phyloP scores from a whole-genome alignment of 1,284 basidiomycete genomes.

The Chalciporus piperatoides region DNA sequence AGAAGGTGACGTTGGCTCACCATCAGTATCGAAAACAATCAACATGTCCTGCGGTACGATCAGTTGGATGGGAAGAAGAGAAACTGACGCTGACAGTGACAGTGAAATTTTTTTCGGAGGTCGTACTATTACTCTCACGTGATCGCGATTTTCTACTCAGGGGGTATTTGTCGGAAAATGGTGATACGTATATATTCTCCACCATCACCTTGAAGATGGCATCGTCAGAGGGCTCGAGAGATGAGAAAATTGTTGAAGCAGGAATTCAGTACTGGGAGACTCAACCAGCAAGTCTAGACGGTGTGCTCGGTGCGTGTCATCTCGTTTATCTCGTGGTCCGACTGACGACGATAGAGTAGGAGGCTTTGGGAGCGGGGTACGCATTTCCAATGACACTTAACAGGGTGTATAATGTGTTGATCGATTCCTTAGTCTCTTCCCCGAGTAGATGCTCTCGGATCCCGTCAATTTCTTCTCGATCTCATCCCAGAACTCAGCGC shows the following conservation, averaged over 20 bases:
- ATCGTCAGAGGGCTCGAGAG: slow-evolving; percentile 26
- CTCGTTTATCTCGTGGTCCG: neutral
- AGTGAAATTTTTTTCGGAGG: neutral
- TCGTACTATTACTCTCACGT: slow-evolving; percentile 7
- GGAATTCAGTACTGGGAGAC: slow-evolving; percentile 77
- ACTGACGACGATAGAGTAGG: slow-evolving; percentile 39
- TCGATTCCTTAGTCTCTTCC: slow-evolving; percentile 66
- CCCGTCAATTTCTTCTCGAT: slow-evolving; percentile 79
- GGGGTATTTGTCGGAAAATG: neutral
- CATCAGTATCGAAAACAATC: neutral
- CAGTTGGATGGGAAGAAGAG: neutral
- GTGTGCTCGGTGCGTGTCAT: slow-evolving; percentile 52
- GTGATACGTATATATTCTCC: neutral
- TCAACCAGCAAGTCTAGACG: slow-evolving; percentile 71
- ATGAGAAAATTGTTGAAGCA: slow-evolving; percentile 50
- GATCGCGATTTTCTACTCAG: neutral
- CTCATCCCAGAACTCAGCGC: slow-evolving; percentile 75
- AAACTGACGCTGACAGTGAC: neutral
- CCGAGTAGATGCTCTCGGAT: slow-evolving; percentile 83
- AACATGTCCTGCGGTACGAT: neutral
- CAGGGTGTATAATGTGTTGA: neutral
- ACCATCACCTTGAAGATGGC: slow-evolving; percentile 6
- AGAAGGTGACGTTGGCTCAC: slow-evolving; percentile 11
- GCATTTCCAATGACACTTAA: slow-evolving; percentile 16
- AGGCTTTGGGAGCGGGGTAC: slow-evolving; percentile 71